Evolutionary conservation across 306 rosid species (phyloP), one percentile per base, ranked within the genome.

Genomic region (Vigna angularis): DNA sequence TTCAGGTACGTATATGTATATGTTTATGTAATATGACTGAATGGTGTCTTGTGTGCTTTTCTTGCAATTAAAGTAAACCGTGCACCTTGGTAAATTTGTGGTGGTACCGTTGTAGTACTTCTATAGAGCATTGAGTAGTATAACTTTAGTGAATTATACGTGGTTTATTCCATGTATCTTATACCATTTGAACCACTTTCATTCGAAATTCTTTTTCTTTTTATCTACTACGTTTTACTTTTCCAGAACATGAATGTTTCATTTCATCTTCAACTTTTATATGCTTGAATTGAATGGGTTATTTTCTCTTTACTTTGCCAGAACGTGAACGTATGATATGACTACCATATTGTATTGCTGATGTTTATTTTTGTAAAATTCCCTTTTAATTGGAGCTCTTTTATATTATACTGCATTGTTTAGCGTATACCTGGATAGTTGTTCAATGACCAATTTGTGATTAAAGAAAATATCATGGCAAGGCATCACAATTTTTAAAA

Each of bases 1-100:
- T 70, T 83, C 83, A 95, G 98, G 98, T 92, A 83, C 26, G 58
- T 26, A 16, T 32, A 0, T 49, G 62, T 34, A 34, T 34, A 34
- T 34, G 36, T 32, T 0, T 4, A 32, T 32, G 38, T 34, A 4
- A 34, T 34, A 34, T 34, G 38, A 34, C 6, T 5, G 38, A 34
- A 34, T 34, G 38, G 8, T 45, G 7, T 30, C 53, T 53, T 52
- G 30, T n/a, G 20, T 66, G 52, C 36, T 75, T 49, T 62, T 75
- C 45, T 24, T 40, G 28, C 55, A 18, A 66, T 53, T 66, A 14
- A 67, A 38, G 10, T 76, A 9, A 18, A 20, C 2, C 11, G 26
- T 56, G 63, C 34, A 10, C n/a, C 34, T 66, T 53, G 34, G 6
- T 53, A n/a, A 49, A 51, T 14, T 51, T 30, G 18, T 36, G 22